Base-by-base conservation (phyloP, 768 basidiomycete genomes). In the Mycena olivaceomarginata region DNA sequence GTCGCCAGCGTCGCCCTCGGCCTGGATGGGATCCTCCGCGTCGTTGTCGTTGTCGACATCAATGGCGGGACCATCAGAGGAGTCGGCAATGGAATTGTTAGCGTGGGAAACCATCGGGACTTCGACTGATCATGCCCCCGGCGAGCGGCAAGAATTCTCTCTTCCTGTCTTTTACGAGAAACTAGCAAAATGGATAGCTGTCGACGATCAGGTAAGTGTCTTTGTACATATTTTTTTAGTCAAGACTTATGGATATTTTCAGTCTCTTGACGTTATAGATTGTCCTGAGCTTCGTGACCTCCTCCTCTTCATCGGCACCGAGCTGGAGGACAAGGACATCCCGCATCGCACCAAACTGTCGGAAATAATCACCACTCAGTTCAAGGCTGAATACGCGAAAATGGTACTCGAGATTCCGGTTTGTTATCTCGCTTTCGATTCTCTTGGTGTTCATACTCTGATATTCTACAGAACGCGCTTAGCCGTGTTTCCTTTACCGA, bases 131-230 rank as follows among this genome's bases (percentile, higher is more conserved):
- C n/a, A n/a, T n/a, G n/a, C n/a, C n/a, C 4, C 53, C 5, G 31
- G 53, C 1, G 53, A 68, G n/a, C 67, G 53, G 39, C 39, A 68
- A 18, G 51, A 56, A 1, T 68, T 68, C 11, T 57, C 67, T 1
- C 20, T 68, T 1, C 53, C 51, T 4, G 67, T 37, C 0, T 68
- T 68, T 37, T 41, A 68, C n/a, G 39, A 22, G 2, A 18, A 40
- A 2, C 41, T 68, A 0, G 67, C 22, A n/a, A 3, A 68, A 56
- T 68, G 67, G 67, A 68, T 68, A 2, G 67, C 67, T 22, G 53
- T 68, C 18, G 67, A 67, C 39, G 66, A 68, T 43, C 67, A 68
- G 67, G 67, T 25, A 53, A n/a, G n/a, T n/a, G n/a, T n/a, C n/a
- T n/a, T n/a, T n/a, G n/a, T n/a, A n/a, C n/a, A n/a, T n/a, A n/a